Evolutionary conservation across 495 filamentous ascomycete genomes (phyloP).

Genomic region (Neurospora sp.): DNA sequence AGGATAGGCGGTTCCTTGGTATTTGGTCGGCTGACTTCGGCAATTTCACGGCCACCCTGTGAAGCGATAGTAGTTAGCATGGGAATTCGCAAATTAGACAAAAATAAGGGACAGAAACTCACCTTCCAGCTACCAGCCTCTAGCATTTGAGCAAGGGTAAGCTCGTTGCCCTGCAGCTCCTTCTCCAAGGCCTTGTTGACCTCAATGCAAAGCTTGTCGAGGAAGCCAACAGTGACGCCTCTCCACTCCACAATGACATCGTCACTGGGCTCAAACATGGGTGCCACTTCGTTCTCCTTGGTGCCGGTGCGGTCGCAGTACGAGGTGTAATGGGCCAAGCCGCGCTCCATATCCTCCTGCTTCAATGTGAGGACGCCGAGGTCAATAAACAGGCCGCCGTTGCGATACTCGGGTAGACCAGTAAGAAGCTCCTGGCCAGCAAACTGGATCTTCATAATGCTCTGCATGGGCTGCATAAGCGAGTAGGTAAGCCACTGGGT

Average conservation of each 20-base stretch:
- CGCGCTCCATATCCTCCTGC: slow-evolving; percentile 48
- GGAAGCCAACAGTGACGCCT: slow-evolving; percentile 69
- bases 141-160: slow-evolving; percentile 68
- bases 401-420: slow-evolving; percentile 78
- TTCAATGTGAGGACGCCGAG: slow-evolving; percentile 73
- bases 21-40: slow-evolving; percentile 89
- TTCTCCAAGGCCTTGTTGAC: slow-evolving; percentile 52
- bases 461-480: slow-evolving; percentile 77
- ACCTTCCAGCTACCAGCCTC: slow-evolving; percentile 98
- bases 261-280: slow-evolving; percentile 66
- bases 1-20: slow-evolving; percentile 96
- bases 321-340: slow-evolving; percentile 59
- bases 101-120: slow-evolving; percentile 6
- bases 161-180: slow-evolving; percentile 41
- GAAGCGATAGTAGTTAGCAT: slow-evolving; percentile 19
- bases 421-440: slow-evolving; percentile 69
- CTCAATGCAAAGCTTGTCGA: slow-evolving; percentile 63
- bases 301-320: slow-evolving; percentile 67
- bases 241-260: slow-evolving; percentile 87
- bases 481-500: slow-evolving; percentile 89
- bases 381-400: slow-evolving; percentile 78
- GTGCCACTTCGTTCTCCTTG: slow-evolving; percentile 58
- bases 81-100: background rate
- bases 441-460: slow-evolving; percentile 64
- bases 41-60: slow-evolving; percentile 90